Evolutionary conservation across 805 yeast genomes (phyloP), one percentile per base, ranked within the genome.

Genomic region (Kodamaea leandrae): DNA sequence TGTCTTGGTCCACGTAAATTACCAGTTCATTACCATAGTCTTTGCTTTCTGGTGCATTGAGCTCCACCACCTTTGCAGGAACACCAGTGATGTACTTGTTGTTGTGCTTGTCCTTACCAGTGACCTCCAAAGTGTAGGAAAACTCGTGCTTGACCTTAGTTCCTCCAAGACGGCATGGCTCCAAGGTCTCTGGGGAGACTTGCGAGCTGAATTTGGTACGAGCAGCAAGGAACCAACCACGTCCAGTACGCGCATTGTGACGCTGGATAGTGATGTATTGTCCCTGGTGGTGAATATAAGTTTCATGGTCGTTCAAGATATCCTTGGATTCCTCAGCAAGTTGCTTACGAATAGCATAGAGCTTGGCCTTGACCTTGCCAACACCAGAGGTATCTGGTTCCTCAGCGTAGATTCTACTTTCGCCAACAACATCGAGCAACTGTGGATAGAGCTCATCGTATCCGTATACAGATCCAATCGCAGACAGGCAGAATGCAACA

Each of bases 381-480:
- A 30, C 33, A 18, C 70, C 64, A 4, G 87, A 82, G 54, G 91
- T 90, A 29, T 98, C 98, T 17, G 58, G 49, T 14, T 59, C 50
- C 5, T 66, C 72, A 41, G 60, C 70, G 54, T 91, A 91, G 4
- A 63, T 64, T 45, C 95, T 74, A 4, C 63, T 67, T 57, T 91
- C 99, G 29, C 71, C 65, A 13, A 91, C 99, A 30, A 91, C 82
- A 56, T 90, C 83, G 33, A 93, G 67, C 19, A 88, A 66, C 28
- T 76, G 70, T 6, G 97, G 97, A 60, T 83, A 93, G 39, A 91
- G 78, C 63, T 91, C 98, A 56, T 91, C 99, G 53, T 80, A 89
- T 12, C 99, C 99, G 63, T 86, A 82, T 0, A 88, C 95, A 1
- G 96, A 83, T 2, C 99, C 99, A 34, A 89, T 83, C 1, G 97